These are phyloP conservation scores for Aureobasidium sp. DNA, from an alignment of 2,329 filamentous ascomycete genomes.

Conservation along the genomic window DNA sequence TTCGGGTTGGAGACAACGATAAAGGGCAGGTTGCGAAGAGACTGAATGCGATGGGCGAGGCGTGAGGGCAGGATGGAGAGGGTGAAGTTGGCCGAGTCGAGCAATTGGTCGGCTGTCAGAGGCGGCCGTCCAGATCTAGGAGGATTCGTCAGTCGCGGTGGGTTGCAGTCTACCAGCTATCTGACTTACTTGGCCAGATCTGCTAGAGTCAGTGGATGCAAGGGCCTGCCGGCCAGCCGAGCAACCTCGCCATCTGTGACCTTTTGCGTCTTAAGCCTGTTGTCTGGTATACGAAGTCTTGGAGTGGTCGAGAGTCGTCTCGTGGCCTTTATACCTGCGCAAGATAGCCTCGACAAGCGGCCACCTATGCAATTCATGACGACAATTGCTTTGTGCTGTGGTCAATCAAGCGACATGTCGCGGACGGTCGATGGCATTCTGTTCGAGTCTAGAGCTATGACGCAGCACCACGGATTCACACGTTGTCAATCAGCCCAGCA, in stretches of 20 bases:
- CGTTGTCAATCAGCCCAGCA: neutral
- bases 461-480: neutral
- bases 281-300: neutral
- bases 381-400: neutral
- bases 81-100: conserved; percentile 91
- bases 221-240: conserved; percentile 64
- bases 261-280: conserved; percentile 28
- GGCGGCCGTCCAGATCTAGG: conserved; percentile 72
- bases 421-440: neutral
- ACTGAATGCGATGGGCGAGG: conserved; percentile 87
- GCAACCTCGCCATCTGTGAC: conserved; percentile 67
- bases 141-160: neutral
- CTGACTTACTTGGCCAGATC: conserved; percentile 72
- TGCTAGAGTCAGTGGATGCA: conserved; percentile 74
- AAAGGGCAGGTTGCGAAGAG: conserved; percentile 85
- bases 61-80: conserved; percentile 85
- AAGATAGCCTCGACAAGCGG: neutral
- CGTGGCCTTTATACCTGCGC: neutral
- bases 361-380: neutral
- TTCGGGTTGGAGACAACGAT: conserved; percentile 98
- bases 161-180: neutral
- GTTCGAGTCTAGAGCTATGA: neutral
- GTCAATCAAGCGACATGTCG: neutral
- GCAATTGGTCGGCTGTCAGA: conserved; percentile 67
- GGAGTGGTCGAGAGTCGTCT: neutral